Conservation (phyloP, 2,329 filamentous ascomycete species). For the Chaetomium globosum region DNA sequence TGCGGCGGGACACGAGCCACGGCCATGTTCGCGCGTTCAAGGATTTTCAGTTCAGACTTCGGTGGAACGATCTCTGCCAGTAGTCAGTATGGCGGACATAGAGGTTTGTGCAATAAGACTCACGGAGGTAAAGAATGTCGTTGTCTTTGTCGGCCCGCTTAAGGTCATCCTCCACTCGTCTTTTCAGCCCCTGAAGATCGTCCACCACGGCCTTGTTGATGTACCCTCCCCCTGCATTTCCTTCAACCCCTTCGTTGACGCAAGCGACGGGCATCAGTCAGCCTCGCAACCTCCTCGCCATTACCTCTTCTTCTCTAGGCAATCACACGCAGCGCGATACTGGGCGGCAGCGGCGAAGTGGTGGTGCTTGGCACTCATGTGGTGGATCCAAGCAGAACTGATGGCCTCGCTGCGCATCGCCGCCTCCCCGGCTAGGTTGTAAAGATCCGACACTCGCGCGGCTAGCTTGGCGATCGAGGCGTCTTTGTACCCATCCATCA, state of each 20-base stretch:
- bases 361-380: conserved; percentile 94
- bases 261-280: conserved; percentile 79
- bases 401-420: conserved; percentile 87
- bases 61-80: conserved; percentile 71
- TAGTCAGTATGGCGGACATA: conserved; percentile 39
- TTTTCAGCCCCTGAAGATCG: conserved; percentile 82
- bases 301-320: conserved; percentile 93
- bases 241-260: conserved; percentile 84
- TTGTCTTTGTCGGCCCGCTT: conserved; percentile 96
- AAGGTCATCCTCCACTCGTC: conserved; percentile 79
- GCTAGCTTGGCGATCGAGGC: conserved; percentile 88
- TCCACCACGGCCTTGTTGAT: conserved; percentile 79
- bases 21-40: conserved; percentile 91
- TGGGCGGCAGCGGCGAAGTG: conserved; percentile 96
- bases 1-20: conserved; percentile 76
- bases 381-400: conserved; percentile 95
- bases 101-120: conserved; percentile 35
- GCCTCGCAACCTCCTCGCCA: conserved; percentile 87
- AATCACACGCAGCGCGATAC: conserved; percentile 86
- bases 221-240: conserved; percentile 70
- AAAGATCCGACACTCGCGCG: conserved; percentile 85
- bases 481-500: conserved; percentile 91
- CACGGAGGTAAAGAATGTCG: conserved; percentile 87
- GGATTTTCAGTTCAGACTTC: conserved; percentile 81
- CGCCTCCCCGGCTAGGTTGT: conserved; percentile 79